phyloP scores from a whole-genome alignment of 106 monocot species.

The Ottelia alismoides region DNA sequence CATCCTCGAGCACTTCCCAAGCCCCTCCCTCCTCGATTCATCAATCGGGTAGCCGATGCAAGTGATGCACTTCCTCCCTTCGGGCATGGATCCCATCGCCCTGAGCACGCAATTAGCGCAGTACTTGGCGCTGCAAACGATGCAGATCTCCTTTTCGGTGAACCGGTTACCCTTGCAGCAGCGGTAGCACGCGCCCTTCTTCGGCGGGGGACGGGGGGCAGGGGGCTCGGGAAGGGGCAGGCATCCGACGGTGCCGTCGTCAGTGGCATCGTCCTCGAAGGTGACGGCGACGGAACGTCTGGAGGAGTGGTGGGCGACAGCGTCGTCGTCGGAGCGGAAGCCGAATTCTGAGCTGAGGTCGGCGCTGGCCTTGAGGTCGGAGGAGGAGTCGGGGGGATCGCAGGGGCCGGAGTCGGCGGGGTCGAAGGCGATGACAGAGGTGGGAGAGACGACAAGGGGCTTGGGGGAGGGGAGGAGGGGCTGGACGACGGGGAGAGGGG shows the following conservation, averaged over 20 bases:
- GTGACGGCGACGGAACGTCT: no score
- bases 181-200: conserved; percentile 37
- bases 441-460: no score
- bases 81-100: conserved; percentile 94
- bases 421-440: no score
- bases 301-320: no score
- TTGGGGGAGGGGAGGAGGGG: no score
- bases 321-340: conserved; percentile 3
- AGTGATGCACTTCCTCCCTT: conserved; percentile 70
- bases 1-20: conserved; percentile 66
- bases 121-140: conserved; percentile 71
- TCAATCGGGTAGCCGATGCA: conserved; percentile 60
- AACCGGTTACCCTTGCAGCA: conserved; percentile 61
- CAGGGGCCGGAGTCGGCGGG: no score
- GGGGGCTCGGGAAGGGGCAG: no score
- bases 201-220: no score
- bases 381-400: no score
- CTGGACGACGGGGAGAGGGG: no score
- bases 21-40: conserved; percentile 47
- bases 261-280: no score
- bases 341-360: conserved; percentile 11
- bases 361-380: no score
- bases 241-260: conserved; percentile 1
- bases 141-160: conserved; percentile 71
- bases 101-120: conserved; percentile 49